Evolutionary conservation across 1,284 basidiomycete genomes (phyloP), one percentile per base, ranked within the genome.

Genomic region (Pisolithus thermaeus): DNA sequence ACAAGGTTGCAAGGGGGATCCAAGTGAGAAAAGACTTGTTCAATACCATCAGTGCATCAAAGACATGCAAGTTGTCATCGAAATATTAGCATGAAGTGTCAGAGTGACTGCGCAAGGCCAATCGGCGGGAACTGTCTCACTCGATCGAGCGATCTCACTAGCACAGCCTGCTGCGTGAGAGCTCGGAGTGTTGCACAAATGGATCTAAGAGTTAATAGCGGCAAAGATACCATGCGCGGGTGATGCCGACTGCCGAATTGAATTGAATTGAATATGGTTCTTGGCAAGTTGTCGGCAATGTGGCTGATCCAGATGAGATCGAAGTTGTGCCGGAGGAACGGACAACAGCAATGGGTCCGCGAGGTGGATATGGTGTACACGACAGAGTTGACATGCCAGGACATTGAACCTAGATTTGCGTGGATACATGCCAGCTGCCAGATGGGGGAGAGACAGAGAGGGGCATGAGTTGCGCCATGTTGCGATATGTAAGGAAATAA

Each of bases 401-500:
- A 22, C 38, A 39, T 22, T 16, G 41, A 42, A 42, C 23, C 18
- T 42, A 23, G 23, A 25, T 42, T 22, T 42, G 22, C 18, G 22
- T 39, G n/a, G n/a, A 39, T 22, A 14, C 5, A 16, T 42, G 27
- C 23, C 42, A 43, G 27, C 42, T 43, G 22, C 23, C 41, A 42
- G 41, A 42, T 42, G 41, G 20, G 41, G 42, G 38, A 18, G n/a
- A 39, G 23, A 25, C 14, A 42, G 18, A 42, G 41, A 42, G 18
- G 14, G 18, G 22, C 9, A 27, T 22, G 3, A 22, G 22, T 23
- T 27, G 41, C 27, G 41, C 41, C 38, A 39, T 7, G 41, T 16
- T 42, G 41, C 45, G 56, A 52, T 52, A 52, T 48, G 50, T 42
- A 50, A 47, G 58, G 61, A 52, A 51, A 57, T 51, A 53, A 54